Percentiles rank a stretch among this genome's conserved stretches.
Conservation (phyloP, 345 rosid species). For the Aurinia saxatilis region DNA sequence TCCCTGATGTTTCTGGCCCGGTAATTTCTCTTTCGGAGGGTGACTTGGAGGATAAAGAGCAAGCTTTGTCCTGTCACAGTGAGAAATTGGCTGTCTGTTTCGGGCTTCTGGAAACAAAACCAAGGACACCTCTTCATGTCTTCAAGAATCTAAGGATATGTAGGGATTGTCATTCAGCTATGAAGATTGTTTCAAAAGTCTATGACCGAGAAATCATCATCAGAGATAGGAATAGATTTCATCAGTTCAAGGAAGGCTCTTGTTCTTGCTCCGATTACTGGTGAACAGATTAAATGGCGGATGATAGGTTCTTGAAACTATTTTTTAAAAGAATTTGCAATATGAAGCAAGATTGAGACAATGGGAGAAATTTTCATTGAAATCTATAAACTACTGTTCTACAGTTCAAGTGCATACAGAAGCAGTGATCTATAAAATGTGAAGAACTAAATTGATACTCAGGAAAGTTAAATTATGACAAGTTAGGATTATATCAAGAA, state of each 20-base stretch:
- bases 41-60: conserved; percentile 65
- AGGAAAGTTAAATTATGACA: conserved; percentile 1
- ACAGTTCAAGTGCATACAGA: conserved; percentile 1
- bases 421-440: neutral
- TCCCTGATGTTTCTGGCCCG: conserved; percentile 37
- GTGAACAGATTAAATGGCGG: conserved; percentile 32
- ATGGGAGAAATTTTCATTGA: neutral
- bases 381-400: conserved; percentile 3
- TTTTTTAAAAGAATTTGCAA: neutral
- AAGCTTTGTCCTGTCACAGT: conserved; percentile 61
- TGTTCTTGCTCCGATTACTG: conserved; percentile 82
- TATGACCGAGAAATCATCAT: conserved; percentile 56
- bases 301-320: neutral
- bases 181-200: conserved; percentile 49
- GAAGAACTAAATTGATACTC: neutral
- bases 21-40: conserved; percentile 28
- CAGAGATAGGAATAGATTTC: conserved; percentile 84
- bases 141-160: conserved; percentile 79
- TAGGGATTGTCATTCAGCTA: conserved; percentile 69
- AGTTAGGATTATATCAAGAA: conserved; percentile 6
- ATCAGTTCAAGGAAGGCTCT: conserved; percentile 56
- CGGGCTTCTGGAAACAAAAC: conserved; percentile 59
- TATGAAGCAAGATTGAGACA: neutral
- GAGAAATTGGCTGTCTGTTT: conserved; percentile 80
- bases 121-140: conserved; percentile 39